These are phyloP conservation scores for Gossypium davidsonii DNA, from an alignment of 441 rosid genomes.

Conservation along the genomic window DNA sequence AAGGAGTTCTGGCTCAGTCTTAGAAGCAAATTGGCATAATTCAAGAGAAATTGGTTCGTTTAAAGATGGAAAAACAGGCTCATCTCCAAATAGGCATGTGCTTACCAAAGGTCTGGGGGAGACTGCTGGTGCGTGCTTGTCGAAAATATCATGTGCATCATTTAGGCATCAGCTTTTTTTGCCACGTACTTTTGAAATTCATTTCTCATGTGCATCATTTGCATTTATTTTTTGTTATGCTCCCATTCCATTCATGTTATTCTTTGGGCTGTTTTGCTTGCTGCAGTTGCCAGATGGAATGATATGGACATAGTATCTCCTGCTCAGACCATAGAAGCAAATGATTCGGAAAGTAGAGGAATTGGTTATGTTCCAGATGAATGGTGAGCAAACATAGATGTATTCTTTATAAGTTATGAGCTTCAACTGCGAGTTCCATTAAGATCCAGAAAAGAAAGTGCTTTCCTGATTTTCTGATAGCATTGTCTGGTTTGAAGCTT, in stretches of 20 bases:
- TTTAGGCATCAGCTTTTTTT: neutral
- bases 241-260: neutral
- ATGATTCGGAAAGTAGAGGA: conserved; percentile 22
- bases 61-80: conserved; percentile 27
- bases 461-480: neutral
- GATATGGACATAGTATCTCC: conserved; percentile 36
- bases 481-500: neutral
- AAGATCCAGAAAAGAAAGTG: neutral
- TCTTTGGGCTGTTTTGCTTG: conserved; percentile 16
- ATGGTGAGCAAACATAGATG: conserved; percentile 50
- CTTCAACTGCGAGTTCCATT: neutral
- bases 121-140: neutral
- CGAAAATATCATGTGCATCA: too few relatives aligned
- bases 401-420: neutral
- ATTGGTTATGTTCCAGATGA: conserved; percentile 79
- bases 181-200: neutral
- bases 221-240: neutral
- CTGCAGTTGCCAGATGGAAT: conserved; percentile 79
- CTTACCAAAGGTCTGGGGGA: neutral
- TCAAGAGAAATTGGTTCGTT: conserved; percentile 27
- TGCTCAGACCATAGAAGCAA: conserved; percentile 26
- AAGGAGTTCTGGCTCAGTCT: conserved; percentile 18
- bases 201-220: neutral
- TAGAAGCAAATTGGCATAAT: conserved; percentile 26
- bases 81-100: conserved; percentile 28